Evolutionary conservation across 2,329 filamentous ascomycete genomes (phyloP).

Genomic region (Botrytis fragariae): DNA sequence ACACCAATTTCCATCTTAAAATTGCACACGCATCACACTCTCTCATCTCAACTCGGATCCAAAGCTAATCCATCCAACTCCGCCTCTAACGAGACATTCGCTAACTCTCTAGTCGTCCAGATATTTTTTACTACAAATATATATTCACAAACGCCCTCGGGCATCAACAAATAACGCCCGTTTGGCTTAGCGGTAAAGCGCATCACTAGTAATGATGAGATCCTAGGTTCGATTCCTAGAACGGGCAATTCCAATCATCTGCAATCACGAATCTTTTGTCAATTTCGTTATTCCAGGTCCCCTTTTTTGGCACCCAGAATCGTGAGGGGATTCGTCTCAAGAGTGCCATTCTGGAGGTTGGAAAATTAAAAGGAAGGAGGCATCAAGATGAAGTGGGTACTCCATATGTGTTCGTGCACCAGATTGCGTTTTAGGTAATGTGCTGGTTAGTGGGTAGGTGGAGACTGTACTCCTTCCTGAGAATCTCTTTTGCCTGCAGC

Average conservation of each 20-base stretch:
- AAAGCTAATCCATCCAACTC: not conserved
- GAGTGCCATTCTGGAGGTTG: not conserved
- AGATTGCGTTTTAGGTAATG: not conserved
- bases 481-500: not conserved
- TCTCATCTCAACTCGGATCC: not conserved
- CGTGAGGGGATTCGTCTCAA: not conserved
- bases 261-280: fast-evolving
- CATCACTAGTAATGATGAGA: constrained; percentile 18
- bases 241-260: not conserved
- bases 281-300: not conserved
- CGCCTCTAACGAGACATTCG: not conserved
- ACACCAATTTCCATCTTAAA: not conserved
- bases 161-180: not conserved
- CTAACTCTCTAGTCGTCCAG: not conserved
- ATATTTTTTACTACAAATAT: fast-evolving
- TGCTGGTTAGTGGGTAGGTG: not conserved
- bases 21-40: not conserved
- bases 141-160: too few species aligned
- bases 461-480: not conserved
- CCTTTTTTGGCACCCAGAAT: not conserved
- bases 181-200: constrained; percentile 18
- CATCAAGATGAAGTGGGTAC: not conserved
- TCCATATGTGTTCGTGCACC: not conserved
- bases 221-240: constrained; percentile 18
- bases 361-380: not conserved